phyloP scores from a whole-genome alignment of 495 filamentous ascomycete species.

The Talaromyces adpressus region DNA sequence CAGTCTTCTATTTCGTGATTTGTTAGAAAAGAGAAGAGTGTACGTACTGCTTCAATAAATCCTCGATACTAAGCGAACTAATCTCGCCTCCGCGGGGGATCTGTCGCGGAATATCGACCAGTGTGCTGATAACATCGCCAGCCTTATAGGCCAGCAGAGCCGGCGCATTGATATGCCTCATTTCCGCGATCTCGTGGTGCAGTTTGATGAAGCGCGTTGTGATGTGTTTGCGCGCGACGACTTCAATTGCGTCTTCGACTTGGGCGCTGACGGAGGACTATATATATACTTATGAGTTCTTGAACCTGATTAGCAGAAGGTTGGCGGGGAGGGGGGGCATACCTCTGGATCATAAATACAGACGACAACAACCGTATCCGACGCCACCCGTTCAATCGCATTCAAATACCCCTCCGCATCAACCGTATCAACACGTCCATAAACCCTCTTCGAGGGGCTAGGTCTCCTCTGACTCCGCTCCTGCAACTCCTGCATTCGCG shows the following conservation, averaged over 20 bases:
- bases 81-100: conserved; percentile 63
- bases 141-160: conserved; percentile 83
- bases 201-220: conserved; percentile 83
- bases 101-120: conserved; percentile 80
- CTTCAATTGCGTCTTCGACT: conserved; percentile 68
- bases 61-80: conserved; percentile 53
- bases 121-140: conserved; percentile 83
- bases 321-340: conserved; percentile 21
- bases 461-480: conserved; percentile 43
- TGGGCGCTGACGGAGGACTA: conserved; percentile 68
- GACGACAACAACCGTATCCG: conserved; percentile 85
- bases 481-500: conserved; percentile 70
- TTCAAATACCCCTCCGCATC: conserved; percentile 90
- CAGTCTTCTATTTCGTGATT: too few relatives aligned
- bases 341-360: conserved; percentile 90
- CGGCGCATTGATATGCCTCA: conserved; percentile 82
- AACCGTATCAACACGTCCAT: conserved; percentile 71
- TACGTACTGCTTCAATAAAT: conserved; percentile 50
- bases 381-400: conserved; percentile 80
- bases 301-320: conserved; percentile 14
- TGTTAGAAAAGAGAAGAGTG: too few relatives aligned
- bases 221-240: conserved; percentile 61
- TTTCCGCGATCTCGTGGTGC: conserved; percentile 88
- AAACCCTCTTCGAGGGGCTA: conserved; percentile 66
- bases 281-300: conserved; percentile 12